A percentile compares a stretch with the other conserved stretches of the same genome.
Evolutionary conservation across 768 basidiomycete species (phyloP).

Genomic region (Saitozyma sp.): DNA sequence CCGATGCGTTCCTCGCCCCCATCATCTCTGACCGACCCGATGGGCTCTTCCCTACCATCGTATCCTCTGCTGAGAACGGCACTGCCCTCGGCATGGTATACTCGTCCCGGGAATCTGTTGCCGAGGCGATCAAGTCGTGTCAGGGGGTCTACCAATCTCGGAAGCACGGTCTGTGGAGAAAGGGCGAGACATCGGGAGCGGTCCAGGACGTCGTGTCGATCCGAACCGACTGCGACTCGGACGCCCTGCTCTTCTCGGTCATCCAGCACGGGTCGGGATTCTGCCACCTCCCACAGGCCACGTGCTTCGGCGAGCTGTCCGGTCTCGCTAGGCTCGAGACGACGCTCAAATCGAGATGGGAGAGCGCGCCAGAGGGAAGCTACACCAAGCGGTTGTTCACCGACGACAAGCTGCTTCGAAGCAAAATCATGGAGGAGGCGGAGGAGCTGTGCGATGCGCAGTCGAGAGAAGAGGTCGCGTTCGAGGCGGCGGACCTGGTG

Average conservation of each 20-base stretch:
- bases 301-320: constrained; percentile 82
- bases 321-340: constrained; percentile 79
- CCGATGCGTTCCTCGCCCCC: constrained; percentile 81
- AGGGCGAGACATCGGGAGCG: constrained; percentile 94
- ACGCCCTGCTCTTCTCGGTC: constrained; percentile 87
- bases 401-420: constrained; percentile 74
- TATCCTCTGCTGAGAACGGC: constrained; percentile 61
- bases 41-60: constrained; percentile 88
- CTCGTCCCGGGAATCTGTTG: constrained; percentile 81
- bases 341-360: constrained; percentile 70
- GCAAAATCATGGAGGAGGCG: constrained; percentile 98
- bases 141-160: constrained; percentile 95
- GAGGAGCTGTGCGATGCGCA: constrained; percentile 82
- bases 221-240: constrained; percentile 84
- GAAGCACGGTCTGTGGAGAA: constrained; percentile 92
- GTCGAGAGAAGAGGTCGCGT: constrained; percentile 77
- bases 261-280: constrained; percentile 84
- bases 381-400: constrained; percentile 86
- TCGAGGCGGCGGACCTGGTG: constrained; percentile 90
- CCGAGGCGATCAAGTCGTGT: constrained; percentile 80
- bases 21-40: constrained; percentile 74
- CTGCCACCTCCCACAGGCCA: constrained; percentile 82
- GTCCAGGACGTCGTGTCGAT: constrained; percentile 84
- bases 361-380: constrained; percentile 79
- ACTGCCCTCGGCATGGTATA: constrained; percentile 82